These are phyloP conservation scores for Penicillium maclennaniae DNA, from an alignment of 495 filamentous ascomycete species.

Conservation along the genomic window DNA sequence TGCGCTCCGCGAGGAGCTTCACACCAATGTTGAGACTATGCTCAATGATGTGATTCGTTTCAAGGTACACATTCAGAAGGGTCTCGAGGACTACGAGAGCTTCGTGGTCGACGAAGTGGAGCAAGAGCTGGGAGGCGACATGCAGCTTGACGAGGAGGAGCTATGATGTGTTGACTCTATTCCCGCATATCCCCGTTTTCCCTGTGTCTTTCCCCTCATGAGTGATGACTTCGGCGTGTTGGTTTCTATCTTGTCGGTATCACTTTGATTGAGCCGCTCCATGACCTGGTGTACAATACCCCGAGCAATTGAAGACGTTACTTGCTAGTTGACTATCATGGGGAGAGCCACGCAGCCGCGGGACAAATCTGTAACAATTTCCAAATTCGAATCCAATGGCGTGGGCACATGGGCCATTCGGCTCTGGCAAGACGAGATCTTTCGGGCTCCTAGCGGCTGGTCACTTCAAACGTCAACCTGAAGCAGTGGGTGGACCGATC, in stretches of 20 bases:
- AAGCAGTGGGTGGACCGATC: constrained; percentile 11
- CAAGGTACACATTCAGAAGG: constrained; percentile 94
- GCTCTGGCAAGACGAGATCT: neutral
- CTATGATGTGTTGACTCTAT: constrained; percentile 18
- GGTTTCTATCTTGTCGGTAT: constrained; percentile 8
- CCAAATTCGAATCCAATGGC: constrained; percentile 9
- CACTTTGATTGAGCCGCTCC: constrained; percentile 17
- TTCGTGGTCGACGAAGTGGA: constrained; percentile 90
- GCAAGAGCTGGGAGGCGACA: constrained; percentile 64
- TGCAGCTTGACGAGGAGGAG: constrained; percentile 32
- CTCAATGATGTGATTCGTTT: constrained; percentile 97
- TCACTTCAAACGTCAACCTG: constrained; percentile 4
- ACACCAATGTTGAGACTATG: constrained; percentile 94
- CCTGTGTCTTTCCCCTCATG: constrained; percentile 2
- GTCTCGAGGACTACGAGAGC: constrained; percentile 84
- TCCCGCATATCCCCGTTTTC: neutral
- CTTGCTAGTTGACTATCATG: neutral
- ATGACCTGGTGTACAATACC: constrained; percentile 6
- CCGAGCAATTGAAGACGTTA: constrained; percentile 9
- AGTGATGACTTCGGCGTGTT: constrained; percentile 4
- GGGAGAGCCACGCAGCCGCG: constrained; percentile 8
- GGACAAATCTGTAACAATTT: constrained; percentile 3
- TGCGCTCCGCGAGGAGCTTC: constrained; percentile 83
- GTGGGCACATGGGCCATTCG: neutral
- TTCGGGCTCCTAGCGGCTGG: neutral